phyloP scores from a whole-genome alignment of 495 filamentous ascomycete genomes.

The Aspergillus olivimuriae region DNA sequence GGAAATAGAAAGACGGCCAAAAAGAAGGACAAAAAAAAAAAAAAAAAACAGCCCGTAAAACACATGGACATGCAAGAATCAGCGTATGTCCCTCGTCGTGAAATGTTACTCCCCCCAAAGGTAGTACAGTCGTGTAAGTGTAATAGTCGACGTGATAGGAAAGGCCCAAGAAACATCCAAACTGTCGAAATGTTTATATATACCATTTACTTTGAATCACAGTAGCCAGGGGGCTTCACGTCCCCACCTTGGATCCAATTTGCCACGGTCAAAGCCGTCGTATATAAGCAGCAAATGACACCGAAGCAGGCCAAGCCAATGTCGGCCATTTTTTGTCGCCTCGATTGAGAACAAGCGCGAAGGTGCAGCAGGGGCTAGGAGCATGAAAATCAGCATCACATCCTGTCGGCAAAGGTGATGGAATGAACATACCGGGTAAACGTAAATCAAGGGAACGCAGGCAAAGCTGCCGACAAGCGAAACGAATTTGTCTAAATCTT shows the following conservation, averaged over 20 bases:
- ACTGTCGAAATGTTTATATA: not conserved
- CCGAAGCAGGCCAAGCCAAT: constrained; percentile 74
- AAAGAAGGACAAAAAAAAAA: not conserved
- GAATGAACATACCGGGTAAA: constrained; percentile 74
- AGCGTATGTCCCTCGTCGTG: too few species aligned
- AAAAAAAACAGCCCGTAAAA: not conserved
- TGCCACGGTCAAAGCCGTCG: constrained; percentile 72
- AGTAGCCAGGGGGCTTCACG: constrained; percentile 49
- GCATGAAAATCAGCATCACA: too few species aligned
- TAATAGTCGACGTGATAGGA: too few species aligned
- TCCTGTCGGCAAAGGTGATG: too few species aligned
- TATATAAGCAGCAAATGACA: constrained; percentile 80
- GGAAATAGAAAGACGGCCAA: too few species aligned
- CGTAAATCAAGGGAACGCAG: constrained; percentile 94
- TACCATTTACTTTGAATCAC: constrained; percentile 38
- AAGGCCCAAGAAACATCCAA: too few species aligned
- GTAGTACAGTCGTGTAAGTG: too few species aligned
- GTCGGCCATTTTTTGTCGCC: constrained; percentile 59
- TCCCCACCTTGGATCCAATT: constrained; percentile 63
- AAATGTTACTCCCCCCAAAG: too few species aligned
- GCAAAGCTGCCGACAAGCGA: constrained; percentile 94
- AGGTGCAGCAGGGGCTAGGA: constrained; percentile 79
- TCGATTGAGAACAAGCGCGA: constrained; percentile 63
- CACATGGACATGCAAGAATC: not conserved
- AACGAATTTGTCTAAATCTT: constrained; percentile 95